Evolutionary conservation across 176 grass and related monocot species (phyloP), one percentile per base, ranked within the genome.

Genomic region (Carex myosuroides): DNA sequence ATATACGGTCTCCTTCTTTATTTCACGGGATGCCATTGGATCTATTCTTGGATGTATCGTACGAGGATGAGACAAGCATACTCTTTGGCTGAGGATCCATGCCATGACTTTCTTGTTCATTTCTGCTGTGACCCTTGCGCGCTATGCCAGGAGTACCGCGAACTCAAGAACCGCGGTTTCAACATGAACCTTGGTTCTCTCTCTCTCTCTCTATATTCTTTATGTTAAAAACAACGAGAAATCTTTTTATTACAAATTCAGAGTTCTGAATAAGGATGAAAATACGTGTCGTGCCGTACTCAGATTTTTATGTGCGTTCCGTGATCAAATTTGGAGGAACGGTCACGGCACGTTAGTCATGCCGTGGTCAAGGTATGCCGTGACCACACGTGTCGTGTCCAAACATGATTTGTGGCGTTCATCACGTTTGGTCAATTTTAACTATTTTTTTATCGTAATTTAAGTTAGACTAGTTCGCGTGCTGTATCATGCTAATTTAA

Each of bases 111-210:
- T 67, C 87, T 87, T 83, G 89, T 97, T 74, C 91, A 93, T 85
- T 64, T 6, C 3, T 93, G 32, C 70, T 97, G 91, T 79, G 86
- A 74, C 44, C 0, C 0, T 3, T 95, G 90, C 82, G 88, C 93
- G 3, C 79, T 95, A 39, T 90, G 93, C 84, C 93, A 94, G 80
- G 86, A 92, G 85, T 92, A 94, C 84, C 88, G 92, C 22, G 92
- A 94, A 85, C 88, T 94, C 84, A 84, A 85, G 78, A 58, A 22
- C 10, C 90, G 90, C 17, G 88, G 93, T 35, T 95, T 89, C 79
- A 81, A 90, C 85, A 87, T 92, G 78, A n/a, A 83, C 32, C 21
- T 84, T 17, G 90, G 90, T 94, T 26, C 4, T 17, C 37, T 39
- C 32, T 33, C 32, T 33, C 32, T 33, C 61, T 60, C 53, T 82